Base-by-base conservation (phyloP, 805 yeast species). In the Candida silvatica region DNA sequence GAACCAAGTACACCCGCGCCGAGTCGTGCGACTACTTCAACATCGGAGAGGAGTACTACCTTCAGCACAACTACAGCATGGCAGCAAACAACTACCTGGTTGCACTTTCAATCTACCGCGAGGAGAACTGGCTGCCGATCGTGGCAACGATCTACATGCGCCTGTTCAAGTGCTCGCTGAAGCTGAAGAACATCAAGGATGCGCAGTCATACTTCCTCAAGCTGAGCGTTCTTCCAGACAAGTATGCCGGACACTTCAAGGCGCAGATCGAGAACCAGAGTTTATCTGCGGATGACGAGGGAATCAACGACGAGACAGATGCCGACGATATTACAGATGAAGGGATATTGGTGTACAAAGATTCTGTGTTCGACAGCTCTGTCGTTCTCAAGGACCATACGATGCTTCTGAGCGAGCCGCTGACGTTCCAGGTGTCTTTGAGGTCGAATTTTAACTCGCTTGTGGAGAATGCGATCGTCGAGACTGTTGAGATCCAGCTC, bases 31-130 rank as follows among this genome's bases (percentile, higher is more conserved):
- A 71, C 11, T 61, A 65, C 44, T 71, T 65, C 54, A 64, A 69
- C 41, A 49, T 77, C 6, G 86, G 71, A 1, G 76, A 75, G 31
- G 68, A 62, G 36, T 60, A 64, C 41, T 63, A 47, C 37, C 29
- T 36, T 1, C 26, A 35, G 22, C 30, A 44, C 6, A 56, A 66
- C 29, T 69, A 46, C 43, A 62, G 61, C 7, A 57, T 58, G 49
- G 67, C 78, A 0, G 48, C 63, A 19, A 62, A 62, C 36, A 56
- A 61, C 37, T 69, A 52, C 42, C 60, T 66, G 29, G 57, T 58
- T 2, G 55, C 72, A 0, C 42, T 61, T 4, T 55, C 59, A 1
- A 43, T 51, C 2, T 56, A 67, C 39, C 56, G 60, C 34, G 53
- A 54, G 22, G 76, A 64, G 27, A 42, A 48, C 4, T 73, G 79